A percentile compares a stretch with the other conserved stretches of the same genome.
phyloP scores from a whole-genome alignment of 164 flowering plant genomes.

The Euptelea pleiosperma region DNA sequence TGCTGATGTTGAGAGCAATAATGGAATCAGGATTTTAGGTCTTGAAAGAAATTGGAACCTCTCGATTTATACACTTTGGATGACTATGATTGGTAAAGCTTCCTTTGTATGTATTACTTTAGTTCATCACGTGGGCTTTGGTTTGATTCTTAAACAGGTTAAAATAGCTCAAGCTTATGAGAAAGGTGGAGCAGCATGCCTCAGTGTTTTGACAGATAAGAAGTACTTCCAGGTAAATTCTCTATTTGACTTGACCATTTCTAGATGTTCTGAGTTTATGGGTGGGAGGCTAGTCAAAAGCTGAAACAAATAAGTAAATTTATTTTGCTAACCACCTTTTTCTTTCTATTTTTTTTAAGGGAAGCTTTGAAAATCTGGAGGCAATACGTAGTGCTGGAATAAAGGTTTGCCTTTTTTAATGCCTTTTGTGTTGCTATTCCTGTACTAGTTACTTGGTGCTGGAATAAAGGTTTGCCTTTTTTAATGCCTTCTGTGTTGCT shows the following conservation, averaged over 20 bases:
- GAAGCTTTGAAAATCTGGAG: constrained; percentile 89
- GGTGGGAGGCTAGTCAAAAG: no score
- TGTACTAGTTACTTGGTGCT: constrained; percentile 26
- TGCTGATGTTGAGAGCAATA: no score
- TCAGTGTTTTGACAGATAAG: constrained; percentile 91
- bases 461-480: constrained; percentile 75
- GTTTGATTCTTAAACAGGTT: constrained; percentile 49
- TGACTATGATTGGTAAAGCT: no score
- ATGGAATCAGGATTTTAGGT: no score
- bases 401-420: constrained; percentile 47
- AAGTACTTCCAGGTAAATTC: constrained; percentile 78
- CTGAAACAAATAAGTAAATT: no score
- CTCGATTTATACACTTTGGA: no score
- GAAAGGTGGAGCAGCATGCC: constrained; percentile 98
- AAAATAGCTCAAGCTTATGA: constrained; percentile 90
- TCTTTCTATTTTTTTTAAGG: constrained; percentile 37
- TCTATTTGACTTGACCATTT: neutral
- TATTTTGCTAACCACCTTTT: neutral
- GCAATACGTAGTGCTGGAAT: constrained; percentile 82
- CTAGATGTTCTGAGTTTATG: neutral
- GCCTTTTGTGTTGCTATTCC: neutral
- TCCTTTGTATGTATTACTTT: no score
- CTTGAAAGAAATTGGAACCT: no score
- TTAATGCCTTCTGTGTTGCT: constrained; percentile 1
- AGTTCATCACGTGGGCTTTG: neutral